Percentiles rank a stretch among this genome's conserved stretches.
Evolutionary conservation across 106 monocot species (phyloP).

Genomic region (Allium sativum): DNA sequence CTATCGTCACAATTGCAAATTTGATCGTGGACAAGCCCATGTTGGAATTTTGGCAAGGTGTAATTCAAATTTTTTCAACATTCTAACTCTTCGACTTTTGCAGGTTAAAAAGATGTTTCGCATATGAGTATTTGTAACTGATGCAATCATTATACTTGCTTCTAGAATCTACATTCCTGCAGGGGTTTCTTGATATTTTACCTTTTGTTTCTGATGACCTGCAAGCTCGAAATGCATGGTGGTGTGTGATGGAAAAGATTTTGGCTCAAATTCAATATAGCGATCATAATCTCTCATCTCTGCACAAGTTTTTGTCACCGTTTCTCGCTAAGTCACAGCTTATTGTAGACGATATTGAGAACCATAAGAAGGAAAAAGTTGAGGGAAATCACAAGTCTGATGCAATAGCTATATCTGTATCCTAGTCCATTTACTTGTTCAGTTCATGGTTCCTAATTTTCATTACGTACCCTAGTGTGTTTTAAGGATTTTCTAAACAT

Average conservation of each 20-base stretch:
- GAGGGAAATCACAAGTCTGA: constrained; percentile 8
- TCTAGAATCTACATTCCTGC: constrained; percentile 50
- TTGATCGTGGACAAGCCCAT: constrained; percentile 51
- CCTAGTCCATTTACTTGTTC: constrained; percentile 11
- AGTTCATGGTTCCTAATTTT: neutral
- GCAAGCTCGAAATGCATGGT: constrained; percentile 54
- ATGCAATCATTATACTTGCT: neutral
- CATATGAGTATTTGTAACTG: neutral
- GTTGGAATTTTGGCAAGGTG: constrained; percentile 47
- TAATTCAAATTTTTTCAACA: neutral
- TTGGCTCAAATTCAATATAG: constrained; percentile 32
- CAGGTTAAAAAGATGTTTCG: neutral
- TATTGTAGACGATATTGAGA: constrained; percentile 53
- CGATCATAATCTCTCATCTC: constrained; percentile 1
- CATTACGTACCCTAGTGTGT: neutral
- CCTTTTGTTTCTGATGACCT: constrained; percentile 57
- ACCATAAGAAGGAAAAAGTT: constrained; percentile 15
- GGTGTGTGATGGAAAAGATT: constrained; percentile 52
- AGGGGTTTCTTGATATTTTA: constrained; percentile 61
- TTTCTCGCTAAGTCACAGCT: constrained; percentile 35
- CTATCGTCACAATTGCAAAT: constrained; percentile 72
- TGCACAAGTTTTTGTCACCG: constrained; percentile 27
- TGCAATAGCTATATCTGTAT: constrained; percentile 34
- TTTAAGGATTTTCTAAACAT: no score
- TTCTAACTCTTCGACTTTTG: neutral